Evolutionary conservation across 257 asterid species (phyloP).

Genomic region (Nicotiana sylvestris): DNA sequence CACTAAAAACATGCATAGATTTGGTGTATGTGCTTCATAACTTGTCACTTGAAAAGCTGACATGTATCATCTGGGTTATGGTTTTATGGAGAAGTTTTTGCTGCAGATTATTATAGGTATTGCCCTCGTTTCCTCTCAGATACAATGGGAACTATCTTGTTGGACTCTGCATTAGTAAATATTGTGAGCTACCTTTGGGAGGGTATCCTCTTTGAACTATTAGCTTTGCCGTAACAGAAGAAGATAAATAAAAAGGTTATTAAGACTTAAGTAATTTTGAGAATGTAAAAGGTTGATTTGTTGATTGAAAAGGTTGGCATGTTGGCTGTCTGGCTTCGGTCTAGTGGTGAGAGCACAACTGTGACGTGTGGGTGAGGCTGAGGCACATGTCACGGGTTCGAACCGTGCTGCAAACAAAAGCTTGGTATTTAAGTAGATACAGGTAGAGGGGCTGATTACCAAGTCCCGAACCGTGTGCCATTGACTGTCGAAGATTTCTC

Average conservation of each 20-base stretch:
- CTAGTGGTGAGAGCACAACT: neutral
- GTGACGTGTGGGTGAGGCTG: neutral
- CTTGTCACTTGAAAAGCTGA: neutral
- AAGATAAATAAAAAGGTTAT: neutral
- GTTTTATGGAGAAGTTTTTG: neutral
- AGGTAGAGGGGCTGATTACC: neutral
- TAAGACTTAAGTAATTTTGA: neutral
- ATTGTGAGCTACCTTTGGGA: neutral
- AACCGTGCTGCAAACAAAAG: neutral
- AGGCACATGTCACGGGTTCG: neutral
- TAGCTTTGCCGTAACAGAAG: neutral
- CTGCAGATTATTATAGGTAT: neutral
- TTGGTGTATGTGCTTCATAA: neutral
- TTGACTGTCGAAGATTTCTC: neutral
- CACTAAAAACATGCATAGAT: neutral
- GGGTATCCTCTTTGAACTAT: neutral
- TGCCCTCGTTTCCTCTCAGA: neutral
- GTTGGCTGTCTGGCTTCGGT: neutral
- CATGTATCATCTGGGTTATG: neutral
- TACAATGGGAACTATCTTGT: neutral
- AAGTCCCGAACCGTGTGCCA: neutral
- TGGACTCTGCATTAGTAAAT: neutral
- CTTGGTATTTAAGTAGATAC: neutral
- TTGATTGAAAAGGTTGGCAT: slow-evolving; percentile 3
- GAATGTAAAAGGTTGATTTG: neutral